Evolutionary conservation across 805 yeast species (phyloP), one percentile per base, ranked within the genome.

Genomic region (Wickerhamiella nectarea): DNA sequence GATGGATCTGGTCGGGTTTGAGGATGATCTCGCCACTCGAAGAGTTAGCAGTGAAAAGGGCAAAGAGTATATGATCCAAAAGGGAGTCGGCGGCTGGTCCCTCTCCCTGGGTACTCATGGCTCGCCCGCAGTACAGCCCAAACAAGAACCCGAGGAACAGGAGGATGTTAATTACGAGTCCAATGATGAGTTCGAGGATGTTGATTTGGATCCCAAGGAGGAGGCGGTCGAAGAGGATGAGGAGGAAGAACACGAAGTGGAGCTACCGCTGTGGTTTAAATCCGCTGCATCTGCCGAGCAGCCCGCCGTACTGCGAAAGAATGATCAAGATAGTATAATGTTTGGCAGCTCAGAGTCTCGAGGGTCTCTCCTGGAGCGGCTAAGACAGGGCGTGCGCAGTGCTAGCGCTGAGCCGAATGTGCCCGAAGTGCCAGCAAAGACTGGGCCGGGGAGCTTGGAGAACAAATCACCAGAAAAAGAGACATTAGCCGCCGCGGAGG

Each of bases 41-140:
- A 68, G 95, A 42, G 74, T 91, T 4, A 86, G 95, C 0, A 83
- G 96, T 33, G 95, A 86, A 52, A 76, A 72, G 49, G 83, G 80
- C 50, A 68, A 76, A 47, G 78, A 78, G 48, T 91, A 91, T 54
- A 72, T 79, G 38, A 68, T 91, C 41, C 72, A 80, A 17, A 74
- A 79, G 50, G 81, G 79, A 33, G 83, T 79, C 9, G 79, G 76
- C 50, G 96, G 96, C 0, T 87, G 91, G 83, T 75, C 86, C 0
- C 60, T 87, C 36, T 75, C 89, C 0, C 63, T 87, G 29, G 52
- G 51, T 67, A 65, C 26, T 65, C 65, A 12, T 60, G 62, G 4
- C 66, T 66, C 39, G 72, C 37, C 72, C 1, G 61, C 65, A n/a
- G 31, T 11, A 7, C 6, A 18, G 18, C 10, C 33, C 20, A 22